Evolutionary conservation across 2,329 filamentous ascomycete species (phyloP), one percentile per base, ranked within the genome.

Genomic region (Colletotrichum viniferum): DNA sequence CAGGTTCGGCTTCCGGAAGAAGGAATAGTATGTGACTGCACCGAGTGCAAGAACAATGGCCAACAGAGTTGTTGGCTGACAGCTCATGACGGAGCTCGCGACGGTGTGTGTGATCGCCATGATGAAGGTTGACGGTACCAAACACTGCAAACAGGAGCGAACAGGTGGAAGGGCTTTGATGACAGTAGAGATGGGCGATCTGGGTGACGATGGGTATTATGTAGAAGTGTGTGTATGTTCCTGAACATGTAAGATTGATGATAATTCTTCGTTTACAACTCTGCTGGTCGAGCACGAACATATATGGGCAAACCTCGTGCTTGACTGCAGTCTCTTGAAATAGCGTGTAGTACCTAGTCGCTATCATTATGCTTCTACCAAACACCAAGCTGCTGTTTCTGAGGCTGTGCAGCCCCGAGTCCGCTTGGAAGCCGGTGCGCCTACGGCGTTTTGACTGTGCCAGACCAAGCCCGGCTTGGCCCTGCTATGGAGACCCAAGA

Each of bases 41-140:
- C 60, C 30, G 24, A 71, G 5, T 9, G 69, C 69, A 6, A 55
- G 28, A 18, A 71, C 4, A 18, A 71, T 21, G 4, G 60, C 69
- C 16, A 71, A 8, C 9, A 71, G 26, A 14, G 69, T 65, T 7
- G 32, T 38, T 36, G 69, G 28, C 24, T 71, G 60, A 18, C 69
- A 71, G 30, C 30, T 58, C 12, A n/a, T 14, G 7, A 64, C 16
- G 3, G 69, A 71, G 48, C 60, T 32, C 14, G 38, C 61, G 3
- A 71, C 30, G 14, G 43, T 38, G 9, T 71, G 60, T 10, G 43
- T 65, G 30, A 71, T 38, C 21, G 60, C 69, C 69, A 71, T 71
- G 32, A 24, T 58, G 60, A 38, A 32, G 24, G n/a, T 6, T 28
- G 8, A n/a, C 6, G 10, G 18, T 12, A 38, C 30, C 7, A 9